Base-by-base conservation (phyloP, 768 basidiomycete species). In the Calocybe cyanea region DNA sequence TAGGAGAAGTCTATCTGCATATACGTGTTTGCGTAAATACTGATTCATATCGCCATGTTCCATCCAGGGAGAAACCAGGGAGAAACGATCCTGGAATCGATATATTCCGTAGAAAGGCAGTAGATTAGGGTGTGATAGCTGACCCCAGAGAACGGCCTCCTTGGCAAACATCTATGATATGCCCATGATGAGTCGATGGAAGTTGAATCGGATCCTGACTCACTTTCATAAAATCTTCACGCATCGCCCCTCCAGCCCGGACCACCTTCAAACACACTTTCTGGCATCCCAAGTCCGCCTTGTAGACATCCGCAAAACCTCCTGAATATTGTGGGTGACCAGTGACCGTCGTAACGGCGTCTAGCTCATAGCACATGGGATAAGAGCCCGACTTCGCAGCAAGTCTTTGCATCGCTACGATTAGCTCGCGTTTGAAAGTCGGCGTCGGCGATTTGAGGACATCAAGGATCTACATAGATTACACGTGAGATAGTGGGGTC, bases 61-160 rank as follows among this genome's bases (percentile, higher is more conserved):
- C 44, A 45, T 36, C 44, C 44, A 45, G 7, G 36, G 36, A 5
- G 44, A 11, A 17, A 45, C 36, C 8, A 45, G 7, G 10, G 17
- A 30, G 2, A 38, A 11, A 10, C 18, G 10, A 17, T 23, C 15
- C 11, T 45, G 36, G 44, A 38, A 24, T 6, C 19, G 25, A n/a
- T 45, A 45, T 3, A 45, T 38, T 1, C 44, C 44, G 17, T 38
- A 20, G 36, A 45, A 30, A 6, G 44, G 44, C n/a, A 45, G 35
- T 24, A 45, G n/a, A 28, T 45, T 45, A n/a, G n/a, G n/a, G n/a
- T n/a, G n/a, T n/a, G n/a, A n/a, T n/a, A n/a, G n/a, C n/a, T n/a
- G n/a, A n/a, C n/a, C n/a, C n/a, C n/a, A n/a, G n/a, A n/a, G n/a
- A n/a, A n/a, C n/a, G n/a, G n/a, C n/a, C n/a, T n/a, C n/a, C n/a